These are phyloP conservation scores for Luzula sylvatica DNA, from an alignment of 176 grass and related monocot genomes.

Conservation along the genomic window DNA sequence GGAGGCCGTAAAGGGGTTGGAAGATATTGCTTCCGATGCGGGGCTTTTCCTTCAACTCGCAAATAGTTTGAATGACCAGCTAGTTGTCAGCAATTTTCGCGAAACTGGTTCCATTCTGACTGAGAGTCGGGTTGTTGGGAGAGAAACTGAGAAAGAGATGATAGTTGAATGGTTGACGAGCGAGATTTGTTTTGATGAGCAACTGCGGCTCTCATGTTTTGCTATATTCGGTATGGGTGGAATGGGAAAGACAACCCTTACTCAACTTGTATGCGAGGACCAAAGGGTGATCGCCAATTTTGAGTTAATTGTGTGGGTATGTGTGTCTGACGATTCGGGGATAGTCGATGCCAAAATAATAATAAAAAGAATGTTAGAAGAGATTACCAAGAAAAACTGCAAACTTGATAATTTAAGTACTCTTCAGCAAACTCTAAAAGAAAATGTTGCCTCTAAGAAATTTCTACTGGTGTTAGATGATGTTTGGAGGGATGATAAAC, in stretches of 20 bases:
- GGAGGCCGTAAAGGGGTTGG: not conserved
- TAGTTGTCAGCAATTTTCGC: not conserved
- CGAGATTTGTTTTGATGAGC: not conserved
- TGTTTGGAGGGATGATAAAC: constrained; percentile 27
- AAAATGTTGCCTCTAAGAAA: constrained; percentile 8
- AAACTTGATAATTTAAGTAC: constrained; percentile 13
- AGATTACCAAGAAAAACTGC: constrained; percentile 2
- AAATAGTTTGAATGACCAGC: not conserved
- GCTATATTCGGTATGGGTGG: constrained; percentile 32
- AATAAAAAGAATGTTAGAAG: constrained; percentile 30
- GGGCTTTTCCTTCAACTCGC: not conserved
- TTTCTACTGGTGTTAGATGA: constrained; percentile 51
- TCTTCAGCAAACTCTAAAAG: constrained; percentile 17
- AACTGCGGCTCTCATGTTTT: constrained; percentile 12
- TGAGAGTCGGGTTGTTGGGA: not conserved
- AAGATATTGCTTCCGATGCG: not conserved
- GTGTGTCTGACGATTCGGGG: constrained; percentile 3
- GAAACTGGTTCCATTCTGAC: not conserved
- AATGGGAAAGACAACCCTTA: constrained; percentile 23
- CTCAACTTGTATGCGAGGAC: constrained; percentile 28
- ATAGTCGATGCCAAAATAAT: constrained; percentile 13
- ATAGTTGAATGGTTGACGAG: not conserved
- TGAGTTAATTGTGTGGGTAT: constrained; percentile 29
- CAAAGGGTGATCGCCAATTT: constrained; percentile 15
- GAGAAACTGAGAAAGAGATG: not conserved